Evolutionary conservation across 1,139 yeast species (phyloP), one percentile per base, ranked within the genome.

Genomic region (Debaryomyces sp.): DNA sequence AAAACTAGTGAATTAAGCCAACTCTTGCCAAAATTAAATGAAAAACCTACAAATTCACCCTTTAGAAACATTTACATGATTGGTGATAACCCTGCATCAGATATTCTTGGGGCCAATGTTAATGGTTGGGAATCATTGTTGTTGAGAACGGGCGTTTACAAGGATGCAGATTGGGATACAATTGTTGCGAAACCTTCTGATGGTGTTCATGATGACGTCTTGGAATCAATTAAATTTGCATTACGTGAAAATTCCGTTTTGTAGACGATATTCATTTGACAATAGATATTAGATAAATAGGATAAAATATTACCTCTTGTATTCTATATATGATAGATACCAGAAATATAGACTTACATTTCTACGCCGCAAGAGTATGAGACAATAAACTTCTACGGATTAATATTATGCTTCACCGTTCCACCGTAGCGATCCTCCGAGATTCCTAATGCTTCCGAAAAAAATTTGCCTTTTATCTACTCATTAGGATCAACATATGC

Each of bases 61-160:
- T 82, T 83, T 54, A 66, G 72, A 24, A 70, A 77, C 32, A 87
- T 94, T 2, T 92, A 78, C 69, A 94, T 94, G 99, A 89, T 94
- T 27, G 99, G 99, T 23, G 99, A 94, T 67, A 94, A 94, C 65
- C 98, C 97, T 2, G 94, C 86, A 24, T 84, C 92, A 45, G 99
- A 94, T 63, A 94, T 94, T 44, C 77, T 78, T 53, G 99, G 99
- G 0, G 99, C 97, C 2, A 86, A 87, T 59, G 75, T 75, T 50
- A 84, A 84, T 62, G 96, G 97, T 2, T 94, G 98, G 98, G 83
- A 86, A 45, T 85, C 94, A 17, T 78, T 90, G 42, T 77, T 94
- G 41, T 89, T 94, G 36, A 76, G 85, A 54, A 88, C 97, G 0
- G 99, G 99, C 0, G 98, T 94, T 2, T 94, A 82, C 63, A 74